These are phyloP conservation scores for Aureobasidium zeae DNA, from an alignment of 2,329 filamentous ascomycete species.

Conservation along the genomic window DNA sequence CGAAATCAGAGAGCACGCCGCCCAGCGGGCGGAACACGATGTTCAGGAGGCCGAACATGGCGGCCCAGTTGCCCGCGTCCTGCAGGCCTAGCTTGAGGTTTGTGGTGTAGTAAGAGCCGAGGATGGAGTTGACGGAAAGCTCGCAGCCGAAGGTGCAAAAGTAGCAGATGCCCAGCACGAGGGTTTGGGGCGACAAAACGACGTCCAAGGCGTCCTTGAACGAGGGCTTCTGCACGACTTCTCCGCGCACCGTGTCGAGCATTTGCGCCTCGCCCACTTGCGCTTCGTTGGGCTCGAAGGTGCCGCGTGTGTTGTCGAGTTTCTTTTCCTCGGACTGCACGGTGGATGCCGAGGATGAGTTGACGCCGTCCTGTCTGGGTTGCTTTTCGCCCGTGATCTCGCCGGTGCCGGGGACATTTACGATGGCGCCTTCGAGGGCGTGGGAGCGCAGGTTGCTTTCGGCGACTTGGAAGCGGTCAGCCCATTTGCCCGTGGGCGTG, in stretches of 20 bases:
- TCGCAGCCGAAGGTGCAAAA: conserved; percentile 54
- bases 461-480: conserved; percentile 54
- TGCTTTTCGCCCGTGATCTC: conserved; percentile 38
- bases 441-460: conserved; percentile 45
- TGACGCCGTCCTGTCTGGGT: conserved; percentile 17
- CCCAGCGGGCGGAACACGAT: conserved; percentile 57
- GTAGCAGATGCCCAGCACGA: conserved; percentile 46
- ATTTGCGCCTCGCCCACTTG: conserved; percentile 44
- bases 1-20: conserved; percentile 49
- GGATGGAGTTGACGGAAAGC: conserved; percentile 51
- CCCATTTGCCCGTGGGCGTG: conserved; percentile 75
- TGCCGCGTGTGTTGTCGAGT: conserved; percentile 30
- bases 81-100: conserved; percentile 50
- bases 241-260: conserved; percentile 47
- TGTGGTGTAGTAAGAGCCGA: conserved; percentile 49
- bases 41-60: conserved; percentile 70
- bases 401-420: conserved; percentile 44
- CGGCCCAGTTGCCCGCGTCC: conserved; percentile 51
- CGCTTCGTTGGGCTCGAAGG: conserved; percentile 32
- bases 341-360: conserved; percentile 24
- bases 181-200: conserved; percentile 50
- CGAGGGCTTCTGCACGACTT: conserved; percentile 54
- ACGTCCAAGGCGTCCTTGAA: conserved; percentile 52
- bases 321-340: conserved; percentile 33
- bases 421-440: conserved; percentile 35